phyloP scores from a whole-genome alignment of 441 rosid genomes.

The Populus hybrid region DNA sequence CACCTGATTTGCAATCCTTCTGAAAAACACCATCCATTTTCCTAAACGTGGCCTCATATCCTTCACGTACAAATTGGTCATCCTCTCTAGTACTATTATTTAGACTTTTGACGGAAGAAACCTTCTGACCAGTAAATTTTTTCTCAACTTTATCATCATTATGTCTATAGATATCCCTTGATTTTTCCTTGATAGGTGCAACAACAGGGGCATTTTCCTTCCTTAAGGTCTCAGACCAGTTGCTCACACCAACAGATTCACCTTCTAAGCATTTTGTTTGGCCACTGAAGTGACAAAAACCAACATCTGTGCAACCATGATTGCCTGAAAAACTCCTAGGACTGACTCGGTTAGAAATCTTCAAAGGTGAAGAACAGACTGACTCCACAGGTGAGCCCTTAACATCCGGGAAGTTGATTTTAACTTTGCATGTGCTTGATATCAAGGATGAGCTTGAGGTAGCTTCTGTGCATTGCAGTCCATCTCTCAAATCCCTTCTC shows the following conservation, averaged over 20 bases:
- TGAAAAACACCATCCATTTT: neutral
- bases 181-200: neutral
- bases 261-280: neutral
- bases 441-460: neutral
- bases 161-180: neutral
- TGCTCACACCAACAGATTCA: neutral
- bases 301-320: neutral
- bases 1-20: neutral
- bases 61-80: neutral
- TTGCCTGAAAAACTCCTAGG: neutral
- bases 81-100: neutral
- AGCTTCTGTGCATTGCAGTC: neutral
- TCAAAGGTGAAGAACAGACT: constrained; percentile 6
- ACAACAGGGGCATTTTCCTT: neutral
- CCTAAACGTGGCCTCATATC: neutral
- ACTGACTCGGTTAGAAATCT: neutral
- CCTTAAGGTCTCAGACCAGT: neutral
- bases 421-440: neutral
- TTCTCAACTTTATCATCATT: neutral
- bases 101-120: neutral
- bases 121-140: neutral
- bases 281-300: neutral
- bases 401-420: neutral
- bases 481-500: constrained; percentile 1
- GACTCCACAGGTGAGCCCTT: neutral